Evolutionary conservation across 2,329 filamentous ascomycete species (phyloP).

Genomic region (Hypoxylon sp.): DNA sequence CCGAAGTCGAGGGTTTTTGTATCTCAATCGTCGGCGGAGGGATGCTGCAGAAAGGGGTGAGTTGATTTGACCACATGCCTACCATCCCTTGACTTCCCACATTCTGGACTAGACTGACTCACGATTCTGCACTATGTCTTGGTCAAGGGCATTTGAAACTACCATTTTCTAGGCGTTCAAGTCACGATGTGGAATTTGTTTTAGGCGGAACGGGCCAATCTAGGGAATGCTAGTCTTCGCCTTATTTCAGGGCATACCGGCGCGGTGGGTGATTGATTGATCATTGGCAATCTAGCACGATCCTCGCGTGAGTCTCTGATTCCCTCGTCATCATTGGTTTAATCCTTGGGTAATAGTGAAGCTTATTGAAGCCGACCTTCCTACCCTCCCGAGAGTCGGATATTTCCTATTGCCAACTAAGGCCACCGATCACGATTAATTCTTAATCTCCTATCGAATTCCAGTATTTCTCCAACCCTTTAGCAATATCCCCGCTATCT

Average conservation of each 20-base stretch:
- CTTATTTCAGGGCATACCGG: conserved; percentile 11
- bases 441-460: too few species aligned
- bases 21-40: not conserved
- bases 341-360: too few species aligned
- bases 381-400: not conserved
- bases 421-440: too few species aligned
- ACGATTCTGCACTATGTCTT: conserved; percentile 60
- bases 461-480: too few species aligned
- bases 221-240: conserved; percentile 5
- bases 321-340: not conserved
- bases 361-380: too few species aligned
- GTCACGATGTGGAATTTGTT: conserved; percentile 21
- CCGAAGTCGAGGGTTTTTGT: conserved; percentile 24
- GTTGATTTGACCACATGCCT: conserved; percentile 21
- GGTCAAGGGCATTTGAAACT: conserved; percentile 10
- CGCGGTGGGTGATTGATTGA: not conserved
- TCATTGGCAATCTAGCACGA: conserved; percentile 1
- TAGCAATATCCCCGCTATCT: too few species aligned
- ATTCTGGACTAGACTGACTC: conserved; percentile 77
- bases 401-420: too few species aligned
- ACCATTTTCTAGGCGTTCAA: not conserved
- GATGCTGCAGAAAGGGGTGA: not conserved
- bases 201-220: conserved; percentile 6
- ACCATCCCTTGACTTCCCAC: conserved; percentile 22
- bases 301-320: not conserved